These are phyloP conservation scores for Russula emetica DNA, from an alignment of 768 basidiomycete genomes.

Conservation along the genomic window DNA sequence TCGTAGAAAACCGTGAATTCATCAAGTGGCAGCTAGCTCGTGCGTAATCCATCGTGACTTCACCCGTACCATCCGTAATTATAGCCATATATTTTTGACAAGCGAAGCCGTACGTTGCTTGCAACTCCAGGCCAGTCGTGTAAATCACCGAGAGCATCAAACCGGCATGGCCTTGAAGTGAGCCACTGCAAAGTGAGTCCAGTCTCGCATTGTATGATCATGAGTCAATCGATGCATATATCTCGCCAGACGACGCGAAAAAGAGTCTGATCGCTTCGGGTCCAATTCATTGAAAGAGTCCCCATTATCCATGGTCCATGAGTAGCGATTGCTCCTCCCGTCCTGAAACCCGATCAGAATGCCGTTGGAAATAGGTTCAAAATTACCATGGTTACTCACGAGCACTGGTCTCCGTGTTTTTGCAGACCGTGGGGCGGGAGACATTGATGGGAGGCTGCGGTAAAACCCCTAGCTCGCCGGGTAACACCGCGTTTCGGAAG, in stretches of 20 bases:
- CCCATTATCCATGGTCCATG: background rate
- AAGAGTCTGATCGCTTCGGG: background rate
- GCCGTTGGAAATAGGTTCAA: background rate
- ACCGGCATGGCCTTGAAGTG: background rate
- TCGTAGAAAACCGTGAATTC: no score
- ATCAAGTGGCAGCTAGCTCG: no score
- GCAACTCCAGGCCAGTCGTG: background rate
- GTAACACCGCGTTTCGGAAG: background rate
- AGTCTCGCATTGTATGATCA: background rate
- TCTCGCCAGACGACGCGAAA: background rate
- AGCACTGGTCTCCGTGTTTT: background rate
- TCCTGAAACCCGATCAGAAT: background rate
- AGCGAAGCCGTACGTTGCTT: no score
- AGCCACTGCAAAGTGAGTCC: background rate
- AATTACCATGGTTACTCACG: background rate
- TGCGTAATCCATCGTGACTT: no score
- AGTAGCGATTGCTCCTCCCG: background rate
- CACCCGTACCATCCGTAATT: no score
- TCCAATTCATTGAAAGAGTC: background rate
- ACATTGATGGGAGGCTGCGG: background rate
- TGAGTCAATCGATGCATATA: background rate
- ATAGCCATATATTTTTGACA: no score
- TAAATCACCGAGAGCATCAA: background rate
- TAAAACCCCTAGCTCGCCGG: background rate
- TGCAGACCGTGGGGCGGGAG: background rate